These are phyloP conservation scores for Fragaria iinumae DNA, from an alignment of 306 rosid genomes.

Conservation along the genomic window DNA sequence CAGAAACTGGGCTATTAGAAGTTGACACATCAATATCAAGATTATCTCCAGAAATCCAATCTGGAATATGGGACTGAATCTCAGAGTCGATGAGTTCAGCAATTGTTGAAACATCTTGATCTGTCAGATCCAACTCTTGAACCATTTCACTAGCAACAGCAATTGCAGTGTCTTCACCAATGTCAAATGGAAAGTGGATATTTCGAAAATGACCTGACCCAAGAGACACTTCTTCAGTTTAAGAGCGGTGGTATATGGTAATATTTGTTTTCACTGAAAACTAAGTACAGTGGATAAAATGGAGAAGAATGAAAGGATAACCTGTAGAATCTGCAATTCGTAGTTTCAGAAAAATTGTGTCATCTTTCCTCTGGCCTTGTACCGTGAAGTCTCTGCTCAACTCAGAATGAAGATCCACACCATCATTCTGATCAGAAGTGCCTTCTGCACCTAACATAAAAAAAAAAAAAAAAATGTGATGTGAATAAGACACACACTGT, in stretches of 20 bases:
- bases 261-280: background rate
- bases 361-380: constrained; percentile 81
- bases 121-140: constrained; percentile 82
- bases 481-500: constrained; percentile 16
- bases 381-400: constrained; percentile 64
- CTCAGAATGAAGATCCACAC: constrained; percentile 41
- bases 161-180: constrained; percentile 75
- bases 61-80: constrained; percentile 63
- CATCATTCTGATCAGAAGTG: constrained; percentile 27
- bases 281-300: background rate
- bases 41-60: constrained; percentile 48
- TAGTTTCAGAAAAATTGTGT: constrained; percentile 79
- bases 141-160: constrained; percentile 99
- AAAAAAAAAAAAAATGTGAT: constrained; percentile 33
- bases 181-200: constrained; percentile 94
- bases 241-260: background rate
- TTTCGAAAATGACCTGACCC: constrained; percentile 68
- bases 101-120: constrained; percentile 86
- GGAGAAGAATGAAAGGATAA: constrained; percentile 22
- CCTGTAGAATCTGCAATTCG: constrained; percentile 83
- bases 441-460: constrained; percentile 43
- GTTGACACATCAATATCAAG: constrained; percentile 32
- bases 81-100: constrained; percentile 79
- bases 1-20: constrained; percentile 35
- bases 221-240: constrained; percentile 15